phyloP scores from a whole-genome alignment of 768 basidiomycete genomes.

The Suillus bovinus region DNA sequence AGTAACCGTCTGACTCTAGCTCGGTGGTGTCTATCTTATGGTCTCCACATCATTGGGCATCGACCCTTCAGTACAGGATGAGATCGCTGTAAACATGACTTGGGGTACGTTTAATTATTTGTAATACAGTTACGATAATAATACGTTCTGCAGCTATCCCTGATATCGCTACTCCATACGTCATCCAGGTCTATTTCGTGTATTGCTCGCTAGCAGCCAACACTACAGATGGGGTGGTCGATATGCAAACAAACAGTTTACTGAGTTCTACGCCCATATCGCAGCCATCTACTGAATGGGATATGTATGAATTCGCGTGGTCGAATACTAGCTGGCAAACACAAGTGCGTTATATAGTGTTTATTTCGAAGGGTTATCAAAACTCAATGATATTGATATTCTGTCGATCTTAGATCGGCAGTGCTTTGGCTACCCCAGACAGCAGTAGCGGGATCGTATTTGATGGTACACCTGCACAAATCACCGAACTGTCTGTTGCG shows the following conservation, averaged over 20 bases:
- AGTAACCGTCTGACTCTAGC: background rate
- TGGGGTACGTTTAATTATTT: background rate
- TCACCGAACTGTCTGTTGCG: background rate
- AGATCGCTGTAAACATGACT: background rate
- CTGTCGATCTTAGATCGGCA: background rate
- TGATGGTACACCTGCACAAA: background rate
- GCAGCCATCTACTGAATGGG: background rate
- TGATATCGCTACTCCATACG: background rate
- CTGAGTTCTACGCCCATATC: background rate
- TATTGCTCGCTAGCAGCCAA: background rate
- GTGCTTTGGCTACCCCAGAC: background rate
- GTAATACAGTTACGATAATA: background rate
- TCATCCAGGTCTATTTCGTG: background rate
- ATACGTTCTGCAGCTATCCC: background rate
- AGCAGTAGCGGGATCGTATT: background rate
- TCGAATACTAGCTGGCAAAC: background rate
- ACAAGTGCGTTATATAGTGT: background rate
- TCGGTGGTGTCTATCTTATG: background rate
- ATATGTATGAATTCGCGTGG: background rate
- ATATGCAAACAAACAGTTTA: background rate
- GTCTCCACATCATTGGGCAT: background rate
- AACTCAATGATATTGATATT: background rate
- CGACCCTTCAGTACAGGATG: background rate
- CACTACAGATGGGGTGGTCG: background rate
- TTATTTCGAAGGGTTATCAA: background rate